Evolutionary conservation across 352 stramenopile species (phyloP).

Genomic region (Globisporangium polare): DNA sequence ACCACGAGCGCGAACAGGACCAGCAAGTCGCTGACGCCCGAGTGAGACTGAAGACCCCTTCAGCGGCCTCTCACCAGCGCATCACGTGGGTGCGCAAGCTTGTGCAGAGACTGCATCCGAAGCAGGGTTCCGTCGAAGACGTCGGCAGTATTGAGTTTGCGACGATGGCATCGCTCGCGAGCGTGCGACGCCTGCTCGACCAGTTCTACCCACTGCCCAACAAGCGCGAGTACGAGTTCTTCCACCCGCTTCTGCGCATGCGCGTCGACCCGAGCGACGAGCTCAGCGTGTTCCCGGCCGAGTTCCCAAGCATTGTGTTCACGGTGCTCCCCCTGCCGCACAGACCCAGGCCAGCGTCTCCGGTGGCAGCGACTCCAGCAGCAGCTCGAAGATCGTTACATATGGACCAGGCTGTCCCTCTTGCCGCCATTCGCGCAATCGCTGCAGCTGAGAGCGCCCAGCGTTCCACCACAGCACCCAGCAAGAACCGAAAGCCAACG

Average conservation of each 20-base stretch:
- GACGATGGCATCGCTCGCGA: constrained; percentile 21
- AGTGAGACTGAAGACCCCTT: background rate
- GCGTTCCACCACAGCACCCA: background rate
- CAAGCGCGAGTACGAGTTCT: constrained; percentile 25
- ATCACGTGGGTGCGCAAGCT: constrained; percentile 20
- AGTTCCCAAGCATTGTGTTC: constrained; percentile 14
- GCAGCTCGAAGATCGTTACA: background rate
- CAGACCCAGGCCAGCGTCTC: background rate
- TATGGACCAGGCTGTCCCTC: background rate
- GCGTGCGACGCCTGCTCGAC: constrained; percentile 22
- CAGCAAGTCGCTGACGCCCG: background rate
- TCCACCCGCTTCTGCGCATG: constrained; percentile 12
- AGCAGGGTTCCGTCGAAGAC: constrained; percentile 3
- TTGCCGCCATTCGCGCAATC: background rate
- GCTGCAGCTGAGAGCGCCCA: background rate
- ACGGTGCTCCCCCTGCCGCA: constrained; percentile 3
- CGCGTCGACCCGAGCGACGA: constrained; percentile 14
- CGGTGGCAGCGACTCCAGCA: background rate
- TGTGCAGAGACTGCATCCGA: constrained; percentile 12
- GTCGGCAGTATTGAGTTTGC: constrained; percentile 25
- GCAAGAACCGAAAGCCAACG: background rate
- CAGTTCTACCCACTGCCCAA: constrained; percentile 28
- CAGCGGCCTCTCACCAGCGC: background rate
- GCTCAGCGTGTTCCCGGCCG: constrained; percentile 4
- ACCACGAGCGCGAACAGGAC: background rate